A percentile compares a stretch with the other conserved stretches of the same genome.
phyloP scores from a whole-genome alignment of 2,329 filamentous ascomycete genomes.

The Endothia cerciana region DNA sequence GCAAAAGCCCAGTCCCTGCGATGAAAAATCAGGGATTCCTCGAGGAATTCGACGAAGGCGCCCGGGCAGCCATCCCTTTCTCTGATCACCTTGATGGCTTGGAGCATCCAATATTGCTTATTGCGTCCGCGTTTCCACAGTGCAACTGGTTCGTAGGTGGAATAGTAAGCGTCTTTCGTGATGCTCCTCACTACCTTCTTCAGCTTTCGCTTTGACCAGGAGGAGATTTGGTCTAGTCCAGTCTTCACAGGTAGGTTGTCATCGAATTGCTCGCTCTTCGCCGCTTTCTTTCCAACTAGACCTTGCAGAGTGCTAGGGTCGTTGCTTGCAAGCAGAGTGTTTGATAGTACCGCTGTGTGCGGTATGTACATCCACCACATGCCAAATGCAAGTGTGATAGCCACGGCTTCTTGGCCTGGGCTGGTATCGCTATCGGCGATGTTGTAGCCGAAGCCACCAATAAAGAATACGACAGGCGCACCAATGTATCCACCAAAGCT shows the following conservation, averaged over 20 bases:
- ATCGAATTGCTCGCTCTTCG: neutral
- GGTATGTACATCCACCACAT: slow-evolving; percentile 34
- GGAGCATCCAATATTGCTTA: slow-evolving; percentile 10
- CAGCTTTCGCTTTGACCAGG: neutral
- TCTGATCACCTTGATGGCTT: neutral
- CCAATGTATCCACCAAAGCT: slow-evolving; percentile 35
- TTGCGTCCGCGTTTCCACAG: slow-evolving; percentile 10
- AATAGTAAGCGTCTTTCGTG: slow-evolving; percentile 5
- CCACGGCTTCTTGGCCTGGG: slow-evolving; percentile 32
- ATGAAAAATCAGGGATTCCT: neutral
- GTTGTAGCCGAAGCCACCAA: slow-evolving; percentile 36
- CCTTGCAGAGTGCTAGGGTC: slow-evolving; percentile 37
- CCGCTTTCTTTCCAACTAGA: neutral
- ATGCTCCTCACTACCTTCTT: neutral
- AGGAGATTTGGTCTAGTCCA: too few relatives aligned
- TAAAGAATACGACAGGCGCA: slow-evolving; percentile 35
- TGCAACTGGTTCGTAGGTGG: slow-evolving; percentile 7
- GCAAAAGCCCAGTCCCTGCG: slow-evolving; percentile 5
- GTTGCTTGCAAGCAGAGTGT: slow-evolving; percentile 35
- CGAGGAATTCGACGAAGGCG: neutral
- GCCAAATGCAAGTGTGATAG: slow-evolving; percentile 15
- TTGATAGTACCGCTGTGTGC: slow-evolving; percentile 36
- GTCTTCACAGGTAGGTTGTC: neutral
- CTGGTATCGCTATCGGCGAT: slow-evolving; percentile 30
- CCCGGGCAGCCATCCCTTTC: neutral